Evolutionary conservation across 148 eudicot genomes (phyloP), one percentile per base, ranked within the genome.

Genomic region (Amaranthus cruentus): DNA sequence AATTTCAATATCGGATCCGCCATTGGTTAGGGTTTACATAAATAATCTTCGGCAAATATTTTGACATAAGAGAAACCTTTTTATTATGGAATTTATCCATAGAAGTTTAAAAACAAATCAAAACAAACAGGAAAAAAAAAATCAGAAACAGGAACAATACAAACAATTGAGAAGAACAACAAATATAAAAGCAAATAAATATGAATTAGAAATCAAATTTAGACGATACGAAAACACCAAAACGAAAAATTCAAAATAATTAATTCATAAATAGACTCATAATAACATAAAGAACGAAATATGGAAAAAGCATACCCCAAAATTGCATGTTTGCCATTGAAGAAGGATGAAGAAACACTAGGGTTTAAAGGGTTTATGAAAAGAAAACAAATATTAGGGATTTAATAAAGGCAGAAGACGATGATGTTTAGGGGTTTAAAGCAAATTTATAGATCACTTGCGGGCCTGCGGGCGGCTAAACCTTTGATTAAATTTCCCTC

Each of bases 291-390:
- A 9, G 47, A 10, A 18, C 0, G 47, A 7, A 18, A 28, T 49
- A 11, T 58, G 15, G 10, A 10, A 55, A 55, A 59, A 48, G 6
- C 53, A 42, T 74, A 85, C 91, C 91, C 91, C 91, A 88, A 49
- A 88, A 88, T 79, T 80, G 79, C 91, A 88, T 87, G 15, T 74
- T 0, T 3, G 76, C 62, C 51, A 81, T 64, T 18, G 72, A 53
- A 55, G 43, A 6, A 72, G 75, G 66, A 6, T 15, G 48, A 52
- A 50, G 59, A 21, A 13, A 54, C 7, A 0, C 28, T 66, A n/a
- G 76, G 72, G 52, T 61, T 72, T 69, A 69, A 28, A 59, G 6
- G 78, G 81, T 75, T 64, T 81, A 77, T 50, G 49, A 69, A 66
- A 42, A 49, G 62, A 54, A 68, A 14, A 54, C 14, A 4, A 60